Conservation (phyloP, 148 eudicot species). For the Rhododendron molle region DNA sequence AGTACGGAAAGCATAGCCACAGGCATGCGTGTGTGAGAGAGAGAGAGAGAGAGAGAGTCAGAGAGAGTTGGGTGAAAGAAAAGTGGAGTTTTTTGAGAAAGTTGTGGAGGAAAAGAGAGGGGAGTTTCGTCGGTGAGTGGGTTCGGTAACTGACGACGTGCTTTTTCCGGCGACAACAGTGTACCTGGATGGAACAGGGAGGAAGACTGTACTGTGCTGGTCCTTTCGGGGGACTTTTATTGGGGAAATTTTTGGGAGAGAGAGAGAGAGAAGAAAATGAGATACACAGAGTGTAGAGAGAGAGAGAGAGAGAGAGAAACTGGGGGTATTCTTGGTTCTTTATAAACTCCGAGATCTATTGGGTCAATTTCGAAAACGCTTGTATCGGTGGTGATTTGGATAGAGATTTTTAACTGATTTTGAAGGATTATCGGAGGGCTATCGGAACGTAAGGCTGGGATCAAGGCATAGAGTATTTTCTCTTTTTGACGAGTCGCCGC, state of each 20-base stretch:
- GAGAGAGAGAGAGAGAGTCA: not conserved
- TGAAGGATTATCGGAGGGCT: not conserved
- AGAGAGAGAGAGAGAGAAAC: no score
- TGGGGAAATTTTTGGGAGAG: not conserved
- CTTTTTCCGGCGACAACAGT: not conserved
- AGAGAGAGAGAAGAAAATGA: not conserved
- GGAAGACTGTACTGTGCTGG: not conserved
- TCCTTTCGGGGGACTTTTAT: not conserved
- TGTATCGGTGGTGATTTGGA: not conserved
- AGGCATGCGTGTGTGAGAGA: not conserved
- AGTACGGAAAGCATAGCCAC: not conserved
- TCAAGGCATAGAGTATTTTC: not conserved
- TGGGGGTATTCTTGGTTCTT: not conserved
- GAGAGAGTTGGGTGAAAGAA: not conserved
- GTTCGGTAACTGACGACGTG: no score
- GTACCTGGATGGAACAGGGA: not conserved
- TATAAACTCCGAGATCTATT: not conserved
- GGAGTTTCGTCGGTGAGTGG: not conserved
- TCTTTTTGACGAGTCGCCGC: not conserved
- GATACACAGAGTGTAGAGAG: no score
- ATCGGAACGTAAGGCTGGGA: not conserved
- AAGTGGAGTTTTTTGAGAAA: conserved; percentile 9
- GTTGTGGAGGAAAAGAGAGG: not conserved
- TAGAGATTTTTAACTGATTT: not conserved
- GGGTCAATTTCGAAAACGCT: not conserved